Evolutionary conservation across 441 rosid species (phyloP).

Genomic region (Erysimum cheiri): DNA sequence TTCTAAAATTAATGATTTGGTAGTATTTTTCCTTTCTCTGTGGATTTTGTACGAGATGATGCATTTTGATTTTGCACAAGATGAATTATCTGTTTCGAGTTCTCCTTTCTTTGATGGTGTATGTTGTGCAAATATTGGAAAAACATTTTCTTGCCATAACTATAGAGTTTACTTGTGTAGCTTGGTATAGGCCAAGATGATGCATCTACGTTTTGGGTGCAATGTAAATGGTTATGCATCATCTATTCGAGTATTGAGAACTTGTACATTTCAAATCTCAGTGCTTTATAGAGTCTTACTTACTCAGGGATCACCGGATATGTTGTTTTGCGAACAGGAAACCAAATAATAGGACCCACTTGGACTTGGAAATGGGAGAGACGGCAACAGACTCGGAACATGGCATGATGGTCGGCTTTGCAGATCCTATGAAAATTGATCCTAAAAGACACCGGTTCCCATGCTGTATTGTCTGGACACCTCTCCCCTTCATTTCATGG

Average conservation of each 20-base stretch:
- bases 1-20: background rate
- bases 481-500: slow-evolving; percentile 76
- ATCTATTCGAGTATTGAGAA: background rate
- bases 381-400: slow-evolving; percentile 54
- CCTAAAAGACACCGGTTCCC: slow-evolving; percentile 63
- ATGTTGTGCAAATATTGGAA: slow-evolving; percentile 1
- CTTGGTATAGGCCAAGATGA: slow-evolving; percentile 17
- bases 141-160: background rate
- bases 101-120: background rate
- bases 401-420: slow-evolving; percentile 48
- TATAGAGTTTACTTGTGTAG: slow-evolving; percentile 16
- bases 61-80: background rate
- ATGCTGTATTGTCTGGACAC: slow-evolving; percentile 77
- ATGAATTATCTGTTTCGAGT: background rate
- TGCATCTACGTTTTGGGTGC: background rate
- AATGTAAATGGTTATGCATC: background rate
- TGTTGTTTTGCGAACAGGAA: slow-evolving; percentile 19
- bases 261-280: background rate
- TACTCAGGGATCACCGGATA: background rate
- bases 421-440: slow-evolving; percentile 50
- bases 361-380: slow-evolving; percentile 57
- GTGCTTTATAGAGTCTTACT: background rate
- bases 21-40: too few relatives aligned
- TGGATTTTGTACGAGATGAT: too few relatives aligned
- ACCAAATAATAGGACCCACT: slow-evolving; percentile 2